Percentiles rank a stretch among this genome's conserved stretches.
phyloP scores from a whole-genome alignment of 2,329 filamentous ascomycete genomes.

The Polychaeton citri region DNA sequence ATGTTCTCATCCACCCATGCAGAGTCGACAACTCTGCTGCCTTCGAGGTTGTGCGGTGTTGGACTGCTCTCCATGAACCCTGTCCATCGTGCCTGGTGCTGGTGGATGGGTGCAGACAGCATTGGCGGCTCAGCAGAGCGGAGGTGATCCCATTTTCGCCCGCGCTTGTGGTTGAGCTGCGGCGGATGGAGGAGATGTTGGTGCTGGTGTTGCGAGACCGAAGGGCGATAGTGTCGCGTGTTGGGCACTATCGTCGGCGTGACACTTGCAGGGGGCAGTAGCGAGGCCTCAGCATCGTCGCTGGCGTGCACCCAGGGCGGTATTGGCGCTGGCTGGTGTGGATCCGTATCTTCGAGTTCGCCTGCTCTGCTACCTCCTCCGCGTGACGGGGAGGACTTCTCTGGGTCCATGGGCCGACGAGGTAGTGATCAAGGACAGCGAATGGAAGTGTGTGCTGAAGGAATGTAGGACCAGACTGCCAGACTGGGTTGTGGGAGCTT shows the following conservation, averaged over 20 bases:
- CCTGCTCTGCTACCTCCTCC: not conserved
- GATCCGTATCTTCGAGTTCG: slow-evolving; percentile 8
- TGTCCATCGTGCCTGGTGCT: slow-evolving; percentile 21
- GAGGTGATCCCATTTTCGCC: slow-evolving; percentile 22
- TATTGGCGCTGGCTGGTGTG: slow-evolving; percentile 15
- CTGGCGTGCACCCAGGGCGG: slow-evolving; percentile 24
- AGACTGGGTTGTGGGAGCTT: too few relatives aligned
- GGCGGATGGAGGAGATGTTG: slow-evolving; percentile 11
- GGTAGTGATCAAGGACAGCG: too few relatives aligned
- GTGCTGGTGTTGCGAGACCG: slow-evolving; percentile 14
- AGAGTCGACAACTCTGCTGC: slow-evolving; percentile 25
- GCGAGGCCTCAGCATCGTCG: slow-evolving; percentile 15
- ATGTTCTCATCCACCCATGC: slow-evolving; percentile 38
- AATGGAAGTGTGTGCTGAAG: too few relatives aligned
- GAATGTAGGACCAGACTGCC: too few relatives aligned
- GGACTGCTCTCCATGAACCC: slow-evolving; percentile 24
- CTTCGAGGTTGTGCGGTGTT: slow-evolving; percentile 16
- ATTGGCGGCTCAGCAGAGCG: slow-evolving; percentile 21
- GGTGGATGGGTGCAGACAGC: slow-evolving; percentile 19
- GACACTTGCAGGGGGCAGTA: slow-evolving; percentile 8
- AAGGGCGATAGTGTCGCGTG: slow-evolving; percentile 12
- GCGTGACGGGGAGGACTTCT: not conserved
- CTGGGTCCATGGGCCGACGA: not conserved
- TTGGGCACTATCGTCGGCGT: slow-evolving; percentile 9
- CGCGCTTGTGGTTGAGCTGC: slow-evolving; percentile 18